Evolutionary conservation across 2,329 filamentous ascomycete species (phyloP), one percentile per base, ranked within the genome.

Genomic region (Aspergillus bombycis): DNA sequence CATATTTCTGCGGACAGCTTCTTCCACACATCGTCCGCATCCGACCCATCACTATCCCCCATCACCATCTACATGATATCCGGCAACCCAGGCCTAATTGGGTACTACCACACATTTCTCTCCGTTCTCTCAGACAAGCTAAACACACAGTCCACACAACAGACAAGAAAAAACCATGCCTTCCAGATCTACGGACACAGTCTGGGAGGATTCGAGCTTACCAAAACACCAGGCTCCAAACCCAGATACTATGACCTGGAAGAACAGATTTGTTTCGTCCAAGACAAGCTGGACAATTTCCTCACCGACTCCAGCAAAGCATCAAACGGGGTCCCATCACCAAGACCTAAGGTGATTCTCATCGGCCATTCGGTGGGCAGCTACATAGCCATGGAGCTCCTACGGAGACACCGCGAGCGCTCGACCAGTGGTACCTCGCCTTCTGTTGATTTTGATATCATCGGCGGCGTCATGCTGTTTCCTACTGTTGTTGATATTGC

Each of bases 301-400:
- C 76, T 83, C 7, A 32, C 50, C 14, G 26, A 28, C n/a, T 23
- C 12, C 11, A 30, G 16, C 11, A 30, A 52, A 26, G 14, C 3
- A 21, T 19, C 36, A 4, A 48, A 34, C n/a, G 14, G 19, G 3
- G n/a, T 30, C 9, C 30, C 14, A 12, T 2, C 14, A 8, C 2
- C 30, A 14, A 56, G 12, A 16, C 68, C 75, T 6, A 78, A 78
- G 57, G 85, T 93, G 21, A 82, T 92, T 9, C 78, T 94, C 19
- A 85, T 91, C 57, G 91, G 90, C 4, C 91, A 94, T 76, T 92
- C 90, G 0, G 89, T 94, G 1, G 91, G 91, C 28, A 81, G 87
- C 11, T 94, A 91, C 73, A 89, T 94, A 23, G 80, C 85, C 3
- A 85, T 93, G 66, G 90, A 93, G 74, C 78, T 91, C 34, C 85